Percentiles rank a stretch among this genome's conserved stretches.
Evolutionary conservation across 2,329 filamentous ascomycete species (phyloP).

Genomic region (Escovopsis weberi): DNA sequence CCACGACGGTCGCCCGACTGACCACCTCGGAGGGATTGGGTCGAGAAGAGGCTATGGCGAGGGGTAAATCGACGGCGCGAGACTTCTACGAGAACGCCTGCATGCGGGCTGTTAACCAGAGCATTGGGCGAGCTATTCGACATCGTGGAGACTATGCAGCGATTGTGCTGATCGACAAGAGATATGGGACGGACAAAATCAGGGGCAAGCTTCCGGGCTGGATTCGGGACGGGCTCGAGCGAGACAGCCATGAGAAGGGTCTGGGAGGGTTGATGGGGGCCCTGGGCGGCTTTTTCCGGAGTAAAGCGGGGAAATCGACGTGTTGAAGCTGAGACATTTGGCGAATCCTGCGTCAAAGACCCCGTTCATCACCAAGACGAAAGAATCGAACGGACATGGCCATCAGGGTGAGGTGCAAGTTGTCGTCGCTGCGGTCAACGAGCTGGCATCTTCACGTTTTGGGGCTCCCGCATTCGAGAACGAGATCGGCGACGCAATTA

Average conservation of each 20-base stretch:
- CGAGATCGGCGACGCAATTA: too few species aligned
- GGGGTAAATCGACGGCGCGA: conserved; percentile 43
- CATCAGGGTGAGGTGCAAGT: background rate
- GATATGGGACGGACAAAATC: conserved; percentile 64
- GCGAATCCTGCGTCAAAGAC: too few species aligned
- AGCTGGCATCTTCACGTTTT: too few species aligned
- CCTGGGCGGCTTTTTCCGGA: conserved; percentile 42
- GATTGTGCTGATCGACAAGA: conserved; percentile 69
- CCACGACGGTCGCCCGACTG: conserved; percentile 31
- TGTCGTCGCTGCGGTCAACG: too few species aligned
- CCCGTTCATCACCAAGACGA: too few species aligned
- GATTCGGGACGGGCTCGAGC: conserved; percentile 60
- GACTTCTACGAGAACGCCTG: conserved; percentile 91
- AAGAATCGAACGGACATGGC: background rate
- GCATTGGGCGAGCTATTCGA: conserved; percentile 81
- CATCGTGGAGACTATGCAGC: conserved; percentile 81
- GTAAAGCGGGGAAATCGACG: conserved; percentile 22
- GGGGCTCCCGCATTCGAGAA: too few species aligned
- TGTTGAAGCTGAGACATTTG: background rate
- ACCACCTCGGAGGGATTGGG: conserved; percentile 3
- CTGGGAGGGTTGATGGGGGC: conserved; percentile 45
- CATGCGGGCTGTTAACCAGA: conserved; percentile 95
- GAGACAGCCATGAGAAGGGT: conserved; percentile 31
- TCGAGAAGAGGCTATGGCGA: conserved; percentile 12
- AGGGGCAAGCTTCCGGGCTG: conserved; percentile 71